Evolutionary conservation across 2,329 filamentous ascomycete genomes (phyloP), one percentile per base, ranked within the genome.

Genomic region (Meredithiella fracta): DNA sequence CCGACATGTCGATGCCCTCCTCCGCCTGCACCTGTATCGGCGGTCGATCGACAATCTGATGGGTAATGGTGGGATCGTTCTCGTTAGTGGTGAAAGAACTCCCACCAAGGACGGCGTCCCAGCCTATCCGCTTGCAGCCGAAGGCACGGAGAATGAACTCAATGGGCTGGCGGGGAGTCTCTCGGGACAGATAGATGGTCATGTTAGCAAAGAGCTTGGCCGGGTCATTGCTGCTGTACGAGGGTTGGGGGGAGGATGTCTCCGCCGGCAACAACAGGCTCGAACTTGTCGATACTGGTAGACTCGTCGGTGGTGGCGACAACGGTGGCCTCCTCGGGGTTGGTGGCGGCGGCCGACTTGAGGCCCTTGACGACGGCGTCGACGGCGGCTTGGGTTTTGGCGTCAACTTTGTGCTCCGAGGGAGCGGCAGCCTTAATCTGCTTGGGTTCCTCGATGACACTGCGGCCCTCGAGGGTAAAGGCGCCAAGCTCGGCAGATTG

Each of bases 71-170:
- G 4, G 87, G 79, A 65, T 98, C 89, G 15, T 80, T 75, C 71
- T 97, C 91, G 66, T 95, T 80, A 53, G 86, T 85, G 31, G 90
- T 97, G 71, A 87, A 98, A 51, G 92, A 86, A 50, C 92, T 92
- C 60, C 89, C 90, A 54, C 92, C 92, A 20, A 95, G 77, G 22
- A 94, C 84, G 31, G 81, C 77, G 65, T 97, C 91, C 92, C 92
- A 98, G 44, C 90, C 92, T 62, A 98, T 84, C 47, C 91, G 81
- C 73, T 91, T 95, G 74, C 91, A 97, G 60, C 92, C 92, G 65
- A 97, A 98, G 2, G 91, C 80, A 65, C 90, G 85, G 54, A 98
- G 78, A 55, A 98, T 79, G 66, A 98, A 95, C 68, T 98, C 92
- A 22, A 98, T 74, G 2, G 92, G 82, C 61, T 89, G 85, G 61